Conservation (phyloP, 2,329 filamentous ascomycete genomes). For the Esteya vermicola region DNA sequence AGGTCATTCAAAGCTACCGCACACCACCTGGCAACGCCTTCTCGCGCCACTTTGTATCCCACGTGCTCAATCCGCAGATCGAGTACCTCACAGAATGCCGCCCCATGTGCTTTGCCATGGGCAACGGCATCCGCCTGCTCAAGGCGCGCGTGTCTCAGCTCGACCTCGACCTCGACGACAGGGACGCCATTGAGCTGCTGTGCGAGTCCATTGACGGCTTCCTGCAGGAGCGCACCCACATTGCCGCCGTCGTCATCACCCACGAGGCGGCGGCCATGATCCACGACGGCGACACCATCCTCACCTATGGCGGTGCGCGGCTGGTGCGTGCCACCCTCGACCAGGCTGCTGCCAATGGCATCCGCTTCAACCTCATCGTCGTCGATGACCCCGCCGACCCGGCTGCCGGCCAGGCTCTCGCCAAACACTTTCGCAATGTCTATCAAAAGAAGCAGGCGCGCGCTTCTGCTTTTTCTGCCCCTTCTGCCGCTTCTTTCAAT, state of each 20-base stretch:
- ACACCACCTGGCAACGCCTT: conserved; percentile 76
- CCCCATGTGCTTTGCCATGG: conserved; percentile 94
- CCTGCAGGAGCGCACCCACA: conserved; percentile 76
- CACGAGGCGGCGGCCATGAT: conserved; percentile 64
- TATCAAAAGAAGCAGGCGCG: too few relatives aligned
- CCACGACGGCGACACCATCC: conserved; percentile 61
- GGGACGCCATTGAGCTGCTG: conserved; percentile 65
- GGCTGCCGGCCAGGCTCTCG: conserved; percentile 41
- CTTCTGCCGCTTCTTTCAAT: too few relatives aligned
- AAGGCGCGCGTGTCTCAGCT: conserved; percentile 87
- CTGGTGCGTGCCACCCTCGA: conserved; percentile 75
- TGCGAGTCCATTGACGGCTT: conserved; percentile 76
- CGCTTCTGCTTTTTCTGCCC: too few relatives aligned
- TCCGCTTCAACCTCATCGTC: conserved; percentile 68
- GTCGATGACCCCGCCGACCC: conserved; percentile 54
- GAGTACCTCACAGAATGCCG: conserved; percentile 86
- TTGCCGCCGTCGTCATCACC: conserved; percentile 77
- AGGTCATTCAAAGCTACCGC: conserved; percentile 87
- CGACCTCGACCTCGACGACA: conserved; percentile 71
- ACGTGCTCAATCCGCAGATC: conserved; percentile 87
- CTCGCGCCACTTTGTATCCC: conserved; percentile 78
- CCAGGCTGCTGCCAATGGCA: conserved; percentile 54
- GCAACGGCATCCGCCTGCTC: conserved; percentile 87
- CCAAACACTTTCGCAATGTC: conserved; percentile 41
- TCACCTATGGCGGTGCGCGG: conserved; percentile 76